Base-by-base conservation (phyloP, 352 stramenopile species). In the Hyaloperonospora arabidopsidis region DNA sequence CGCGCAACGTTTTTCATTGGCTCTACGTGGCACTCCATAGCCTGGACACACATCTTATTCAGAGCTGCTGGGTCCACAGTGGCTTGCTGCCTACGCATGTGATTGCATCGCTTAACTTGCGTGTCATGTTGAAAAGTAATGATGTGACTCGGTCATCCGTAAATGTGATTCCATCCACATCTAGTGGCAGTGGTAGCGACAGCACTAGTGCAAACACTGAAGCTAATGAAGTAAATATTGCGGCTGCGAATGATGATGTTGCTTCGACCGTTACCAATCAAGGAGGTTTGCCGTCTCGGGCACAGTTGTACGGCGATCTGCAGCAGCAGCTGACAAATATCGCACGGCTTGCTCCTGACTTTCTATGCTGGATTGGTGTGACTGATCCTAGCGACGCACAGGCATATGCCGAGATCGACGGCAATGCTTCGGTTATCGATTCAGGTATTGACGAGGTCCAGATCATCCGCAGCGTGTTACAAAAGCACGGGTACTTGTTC, bases 1-100 rank as follows among this genome's bases (percentile, higher is more conserved):
- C 78, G 21, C 72, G 78, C 32, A 93, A 90, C 47, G 70, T 93
- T n/a, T 87, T 93, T 50, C 78, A 93, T 57, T 93, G 82, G 82
- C 72, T 93, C 52, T 71, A 79, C 49, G 68, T 90, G 32, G 78
- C 82, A 44, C 59, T 93, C 12, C 67, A 86, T 43, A 90, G 79
- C 22, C 67, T 93, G 17, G 68, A 87, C 49, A 78, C 74, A 29
- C 64, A 79, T 8, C 50, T 89, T 22, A 82, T 93, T 25, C 78
- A 87, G 54, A 74, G 63, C 35, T 86, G 76, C 55, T 93, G 82
- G 82, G 63, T 89, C 0, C 68, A 83, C 21, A 89, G 78, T 18
- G 82, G 82, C 0, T 41, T 93, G 52, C 51, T 93, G 34, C 82
- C 82, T 0, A 83, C 78, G 0, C 69, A 85, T 40, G 64, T 71